Conservation (phyloP, 1,139 yeast genomes). For the Hansenula anomala region DNA sequence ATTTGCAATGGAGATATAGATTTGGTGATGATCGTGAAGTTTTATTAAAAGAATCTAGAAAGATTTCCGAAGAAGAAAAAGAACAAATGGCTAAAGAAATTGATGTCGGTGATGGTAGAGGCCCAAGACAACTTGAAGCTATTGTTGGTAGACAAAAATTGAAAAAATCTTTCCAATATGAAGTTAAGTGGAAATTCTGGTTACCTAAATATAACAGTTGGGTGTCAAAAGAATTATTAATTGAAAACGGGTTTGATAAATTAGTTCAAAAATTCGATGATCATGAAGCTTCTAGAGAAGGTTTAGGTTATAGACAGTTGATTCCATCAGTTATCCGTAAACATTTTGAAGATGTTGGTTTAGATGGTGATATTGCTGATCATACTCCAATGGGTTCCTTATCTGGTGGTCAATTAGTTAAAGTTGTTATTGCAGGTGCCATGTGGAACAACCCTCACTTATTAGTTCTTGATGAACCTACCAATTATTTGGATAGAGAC, state of each 20-base stretch:
- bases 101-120: conserved; percentile 84
- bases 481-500: conserved; percentile 96
- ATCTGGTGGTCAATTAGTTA: conserved; percentile 97
- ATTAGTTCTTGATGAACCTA: conserved; percentile 95
- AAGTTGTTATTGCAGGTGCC: conserved; percentile 98
- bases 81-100: conserved; percentile 74
- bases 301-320: conserved; percentile 93
- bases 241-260: conserved; percentile 82
- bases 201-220: conserved; percentile 91
- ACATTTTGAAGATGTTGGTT: conserved; percentile 95
- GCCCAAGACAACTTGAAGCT: conserved; percentile 85
- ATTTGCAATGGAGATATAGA: conserved; percentile 96
- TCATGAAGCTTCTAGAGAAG: conserved; percentile 98
- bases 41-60: conserved; percentile 86
- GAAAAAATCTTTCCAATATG: conserved; percentile 95
- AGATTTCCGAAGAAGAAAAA: conserved; percentile 78
- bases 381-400: conserved; percentile 96
- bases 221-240: conserved; percentile 79
- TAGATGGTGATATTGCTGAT: conserved; percentile 97
- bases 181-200: conserved; percentile 91
- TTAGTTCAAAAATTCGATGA: conserved; percentile 93
- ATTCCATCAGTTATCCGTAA: conserved; percentile 89
- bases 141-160: conserved; percentile 95
- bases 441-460: conserved; percentile 99
- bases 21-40: conserved; percentile 99